A percentile compares a stretch with the other conserved stretches of the same genome.
phyloP scores from a whole-genome alignment of 108 stramenopile species.

The Pelagomonas calceolata region DNA sequence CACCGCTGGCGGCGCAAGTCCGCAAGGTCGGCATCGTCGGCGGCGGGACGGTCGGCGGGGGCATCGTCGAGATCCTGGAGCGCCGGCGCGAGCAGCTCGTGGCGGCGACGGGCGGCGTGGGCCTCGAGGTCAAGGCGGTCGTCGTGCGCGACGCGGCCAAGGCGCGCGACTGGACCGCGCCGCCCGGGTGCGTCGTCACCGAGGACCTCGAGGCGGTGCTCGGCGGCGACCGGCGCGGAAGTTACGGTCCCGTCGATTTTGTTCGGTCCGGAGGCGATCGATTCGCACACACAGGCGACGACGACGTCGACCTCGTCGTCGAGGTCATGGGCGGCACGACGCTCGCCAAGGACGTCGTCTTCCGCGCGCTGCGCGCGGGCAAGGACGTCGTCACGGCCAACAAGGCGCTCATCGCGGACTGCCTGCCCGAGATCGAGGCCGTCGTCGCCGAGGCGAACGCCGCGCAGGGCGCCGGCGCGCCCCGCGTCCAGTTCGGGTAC shows the following conservation, averaged over 20 bases:
- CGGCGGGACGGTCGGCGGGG: constrained; percentile 88
- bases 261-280: too few relatives aligned
- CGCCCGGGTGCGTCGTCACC: constrained; percentile 54
- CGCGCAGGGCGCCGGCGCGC: constrained; percentile 16
- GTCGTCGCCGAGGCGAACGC: constrained; percentile 43
- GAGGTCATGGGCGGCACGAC: constrained; percentile 91
- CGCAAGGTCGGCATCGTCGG: constrained; percentile 72
- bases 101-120: constrained; percentile 49
- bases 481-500: constrained; percentile 59
- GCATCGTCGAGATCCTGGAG: constrained; percentile 79
- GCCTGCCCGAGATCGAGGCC: constrained; percentile 71
- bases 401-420: constrained; percentile 85
- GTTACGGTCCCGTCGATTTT: too few relatives aligned
- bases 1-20: not conserved
- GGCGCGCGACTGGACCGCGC: constrained; percentile 63
- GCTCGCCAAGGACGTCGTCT: constrained; percentile 75
- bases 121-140: constrained; percentile 48
- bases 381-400: constrained; percentile 92
- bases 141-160: constrained; percentile 64
- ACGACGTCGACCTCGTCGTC: constrained; percentile 70
- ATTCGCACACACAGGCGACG: too few relatives aligned
- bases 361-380: constrained; percentile 49
- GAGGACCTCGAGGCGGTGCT: constrained; percentile 68
- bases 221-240: too few relatives aligned
- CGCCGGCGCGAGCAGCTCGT: constrained; percentile 52